Evolutionary conservation across 108 stramenopile species (phyloP).

Genomic region (Skeletonema tropicum): DNA sequence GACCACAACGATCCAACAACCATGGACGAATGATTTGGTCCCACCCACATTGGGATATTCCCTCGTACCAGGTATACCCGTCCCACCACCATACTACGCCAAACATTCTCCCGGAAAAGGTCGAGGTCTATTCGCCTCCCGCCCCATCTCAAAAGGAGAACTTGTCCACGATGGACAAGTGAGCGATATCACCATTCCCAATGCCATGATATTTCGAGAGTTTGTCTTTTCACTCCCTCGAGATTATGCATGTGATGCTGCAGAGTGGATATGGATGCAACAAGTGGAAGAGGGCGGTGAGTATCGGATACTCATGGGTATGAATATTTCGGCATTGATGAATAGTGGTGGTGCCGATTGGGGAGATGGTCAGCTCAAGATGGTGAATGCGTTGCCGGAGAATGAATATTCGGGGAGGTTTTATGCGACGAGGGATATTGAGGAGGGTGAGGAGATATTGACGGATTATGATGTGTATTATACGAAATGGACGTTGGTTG

Average conservation of each 20-base stretch:
- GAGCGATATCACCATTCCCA: not conserved
- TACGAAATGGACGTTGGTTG: not conserved
- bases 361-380: not conserved
- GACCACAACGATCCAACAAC: not conserved
- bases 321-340: slow-evolving; percentile 1
- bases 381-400: too few relatives aligned
- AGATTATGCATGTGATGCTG: slow-evolving; percentile 33
- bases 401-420: slow-evolving; percentile 43
- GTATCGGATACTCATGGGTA: not conserved
- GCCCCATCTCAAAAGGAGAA: slow-evolving; percentile 9
- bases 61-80: not conserved
- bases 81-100: slow-evolving; percentile 15
- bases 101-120: slow-evolving; percentile 6
- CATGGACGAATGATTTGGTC: not conserved
- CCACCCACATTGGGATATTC: slow-evolving; percentile 11
- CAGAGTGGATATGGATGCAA: slow-evolving; percentile 41
- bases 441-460: slow-evolving; percentile 65
- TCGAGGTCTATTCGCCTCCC: slow-evolving; percentile 14
- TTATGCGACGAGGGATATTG: slow-evolving; percentile 58
- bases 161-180: slow-evolving; percentile 7
- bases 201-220: not conserved
- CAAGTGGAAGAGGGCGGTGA: not conserved
- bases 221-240: slow-evolving; percentile 20
- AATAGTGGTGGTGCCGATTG: not conserved
- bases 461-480: slow-evolving; percentile 59